Evolutionary conservation across 164 flowering plant species (phyloP).

Genomic region (Vitis cinerea): DNA sequence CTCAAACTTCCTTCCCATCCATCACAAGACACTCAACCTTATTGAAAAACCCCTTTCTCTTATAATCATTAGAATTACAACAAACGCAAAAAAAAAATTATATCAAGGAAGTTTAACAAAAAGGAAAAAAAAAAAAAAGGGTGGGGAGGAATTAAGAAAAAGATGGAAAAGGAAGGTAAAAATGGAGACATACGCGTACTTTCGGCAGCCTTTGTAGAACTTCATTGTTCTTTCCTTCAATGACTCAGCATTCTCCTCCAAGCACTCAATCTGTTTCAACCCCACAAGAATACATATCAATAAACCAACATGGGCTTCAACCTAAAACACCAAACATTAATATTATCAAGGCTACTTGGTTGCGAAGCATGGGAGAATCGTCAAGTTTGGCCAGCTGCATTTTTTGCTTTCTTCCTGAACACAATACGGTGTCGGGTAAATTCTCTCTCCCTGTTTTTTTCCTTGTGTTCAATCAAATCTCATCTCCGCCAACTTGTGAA

Average conservation of each 20-base stretch:
- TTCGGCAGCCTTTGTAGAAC: slow-evolving; percentile 94
- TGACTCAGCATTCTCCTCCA: slow-evolving; percentile 86
- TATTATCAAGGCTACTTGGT: slow-evolving; percentile 31
- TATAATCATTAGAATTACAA: too few species aligned
- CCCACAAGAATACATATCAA: not conserved
- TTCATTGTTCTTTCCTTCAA: slow-evolving; percentile 77
- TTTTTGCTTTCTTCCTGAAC: slow-evolving; percentile 1
- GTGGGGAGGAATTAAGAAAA: not conserved
- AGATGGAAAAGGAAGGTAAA: not conserved
- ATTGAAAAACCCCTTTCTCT: too few species aligned
- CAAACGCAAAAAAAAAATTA: too few species aligned
- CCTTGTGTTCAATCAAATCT: not conserved
- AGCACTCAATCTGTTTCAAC: slow-evolving; percentile 61
- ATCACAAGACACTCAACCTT: too few species aligned
- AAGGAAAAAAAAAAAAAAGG: not conserved
- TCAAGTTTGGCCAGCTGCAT: slow-evolving; percentile 54
- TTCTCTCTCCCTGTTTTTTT: not conserved
- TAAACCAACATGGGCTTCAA: too few species aligned
- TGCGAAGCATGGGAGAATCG: slow-evolving; percentile 68
- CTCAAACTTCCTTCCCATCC: too few species aligned
- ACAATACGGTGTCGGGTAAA: not conserved
- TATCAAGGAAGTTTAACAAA: too few species aligned
- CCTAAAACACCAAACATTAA: not conserved
- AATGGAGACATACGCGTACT: slow-evolving; percentile 72
- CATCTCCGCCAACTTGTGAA: too few species aligned